phyloP scores from a whole-genome alignment of 495 filamentous ascomycete genomes.

The Penicillium herquei region DNA sequence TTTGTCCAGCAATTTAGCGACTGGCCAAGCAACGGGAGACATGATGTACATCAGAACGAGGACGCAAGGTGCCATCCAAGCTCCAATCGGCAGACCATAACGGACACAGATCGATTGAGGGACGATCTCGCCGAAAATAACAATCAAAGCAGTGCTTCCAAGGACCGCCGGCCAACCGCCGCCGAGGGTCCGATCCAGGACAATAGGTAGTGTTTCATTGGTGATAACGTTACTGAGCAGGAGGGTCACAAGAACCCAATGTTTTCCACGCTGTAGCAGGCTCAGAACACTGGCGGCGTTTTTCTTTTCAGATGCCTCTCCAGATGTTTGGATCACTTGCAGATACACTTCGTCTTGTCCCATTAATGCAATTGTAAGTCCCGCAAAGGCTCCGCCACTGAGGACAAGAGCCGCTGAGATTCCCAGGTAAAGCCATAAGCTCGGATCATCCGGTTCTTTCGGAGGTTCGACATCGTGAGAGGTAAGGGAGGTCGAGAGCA shows the following conservation, averaged over 20 bases:
- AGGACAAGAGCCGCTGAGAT: constrained; percentile 74
- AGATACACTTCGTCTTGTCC: constrained; percentile 89
- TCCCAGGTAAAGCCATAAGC: constrained; percentile 69
- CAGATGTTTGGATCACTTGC: constrained; percentile 86
- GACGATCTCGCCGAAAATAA: constrained; percentile 96
- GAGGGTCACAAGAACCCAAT: constrained; percentile 98
- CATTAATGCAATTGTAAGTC: constrained; percentile 86
- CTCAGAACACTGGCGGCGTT: constrained; percentile 79
- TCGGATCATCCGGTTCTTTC: constrained; percentile 40
- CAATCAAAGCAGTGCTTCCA: constrained; percentile 89
- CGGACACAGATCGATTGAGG: constrained; percentile 96
- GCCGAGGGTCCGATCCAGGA: constrained; percentile 88
- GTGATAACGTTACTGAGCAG: constrained; percentile 96
- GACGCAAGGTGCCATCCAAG: constrained; percentile 89
- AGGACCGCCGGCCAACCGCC: constrained; percentile 94
- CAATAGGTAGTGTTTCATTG: constrained; percentile 94
- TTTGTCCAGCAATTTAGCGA: constrained; percentile 84
- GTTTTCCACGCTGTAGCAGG: constrained; percentile 84
- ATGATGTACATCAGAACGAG: constrained; percentile 88
- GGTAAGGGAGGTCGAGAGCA: constrained; percentile 21
- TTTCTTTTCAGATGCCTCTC: constrained; percentile 74
- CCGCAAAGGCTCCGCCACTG: constrained; percentile 90
- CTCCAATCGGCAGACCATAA: constrained; percentile 94
- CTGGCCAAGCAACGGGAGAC: constrained; percentile 82
- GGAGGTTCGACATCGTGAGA: constrained; percentile 14